phyloP scores from a whole-genome alignment of 2,329 filamentous ascomycete species.

The Hymenotorrendiella dingleyae region DNA sequence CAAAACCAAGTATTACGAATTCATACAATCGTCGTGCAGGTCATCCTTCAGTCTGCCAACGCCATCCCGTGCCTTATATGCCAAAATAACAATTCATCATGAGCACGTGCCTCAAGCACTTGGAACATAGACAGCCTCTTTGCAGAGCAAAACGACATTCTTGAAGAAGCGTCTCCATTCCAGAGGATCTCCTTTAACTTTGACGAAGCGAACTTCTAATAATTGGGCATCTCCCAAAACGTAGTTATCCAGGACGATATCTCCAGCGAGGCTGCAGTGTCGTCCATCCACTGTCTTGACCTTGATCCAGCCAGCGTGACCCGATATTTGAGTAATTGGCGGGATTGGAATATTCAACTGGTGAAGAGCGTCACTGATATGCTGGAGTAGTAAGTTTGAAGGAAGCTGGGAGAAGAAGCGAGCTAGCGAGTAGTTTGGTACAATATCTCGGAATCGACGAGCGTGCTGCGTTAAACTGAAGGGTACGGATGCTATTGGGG shows the following conservation, averaged over 20 bases:
- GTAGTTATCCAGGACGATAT: constrained; percentile 66
- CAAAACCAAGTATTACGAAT: too few relatives aligned
- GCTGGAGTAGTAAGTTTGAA: constrained; percentile 67
- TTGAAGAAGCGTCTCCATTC: constrained; percentile 98
- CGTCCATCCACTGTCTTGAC: constrained; percentile 70
- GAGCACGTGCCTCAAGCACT: constrained; percentile 11
- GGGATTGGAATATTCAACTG: constrained; percentile 73
- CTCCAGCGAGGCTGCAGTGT: constrained; percentile 66
- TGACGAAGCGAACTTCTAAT: constrained; percentile 84
- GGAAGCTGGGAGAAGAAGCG: constrained; percentile 87
- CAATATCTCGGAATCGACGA: constrained; percentile 81
- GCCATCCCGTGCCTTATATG: too few relatives aligned
- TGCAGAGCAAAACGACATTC: constrained; percentile 81
- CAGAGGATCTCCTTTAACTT: constrained; percentile 89
- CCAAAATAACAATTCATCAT: neutral
- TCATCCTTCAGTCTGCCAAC: too few relatives aligned
- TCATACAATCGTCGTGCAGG: too few relatives aligned
- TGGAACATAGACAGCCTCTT: constrained; percentile 70
- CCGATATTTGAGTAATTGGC: constrained; percentile 38
- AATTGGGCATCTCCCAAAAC: constrained; percentile 52
- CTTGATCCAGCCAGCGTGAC: constrained; percentile 57
- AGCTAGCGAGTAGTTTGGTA: constrained; percentile 79
- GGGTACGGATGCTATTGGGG: constrained; percentile 69
- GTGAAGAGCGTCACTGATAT: constrained; percentile 76
- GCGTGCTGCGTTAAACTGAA: constrained; percentile 85